phyloP scores from a whole-genome alignment of 192 early-diverging fungal species.

The Entomortierella beljakovae region DNA sequence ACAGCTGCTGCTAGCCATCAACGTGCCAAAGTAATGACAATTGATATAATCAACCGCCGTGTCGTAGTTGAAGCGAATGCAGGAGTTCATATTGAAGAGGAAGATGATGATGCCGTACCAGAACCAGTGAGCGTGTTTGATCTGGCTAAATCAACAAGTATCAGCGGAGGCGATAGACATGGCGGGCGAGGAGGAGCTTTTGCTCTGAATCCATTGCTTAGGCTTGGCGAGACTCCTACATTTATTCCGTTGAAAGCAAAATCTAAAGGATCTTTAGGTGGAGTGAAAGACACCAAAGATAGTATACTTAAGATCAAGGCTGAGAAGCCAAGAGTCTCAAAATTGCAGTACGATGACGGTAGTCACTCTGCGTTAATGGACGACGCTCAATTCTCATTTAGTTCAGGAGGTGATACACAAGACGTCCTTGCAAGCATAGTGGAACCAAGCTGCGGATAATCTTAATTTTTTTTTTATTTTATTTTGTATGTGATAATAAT shows the following conservation, averaged over 20 bases:
- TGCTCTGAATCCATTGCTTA: constrained; percentile 42
- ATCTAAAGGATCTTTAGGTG: not conserved
- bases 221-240: constrained; percentile 38
- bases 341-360: constrained; percentile 46
- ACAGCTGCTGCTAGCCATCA: constrained; percentile 45
- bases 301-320: constrained; percentile 35
- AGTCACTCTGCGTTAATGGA: constrained; percentile 39
- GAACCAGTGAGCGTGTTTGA: constrained; percentile 37
- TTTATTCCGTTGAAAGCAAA: constrained; percentile 22
- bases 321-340: constrained; percentile 38
- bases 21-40: constrained; percentile 63
- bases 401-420: constrained; percentile 35
- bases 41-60: constrained; percentile 57
- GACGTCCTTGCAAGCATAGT: constrained; percentile 46
- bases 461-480: constrained; percentile 9
- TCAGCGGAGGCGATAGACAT: constrained; percentile 47
- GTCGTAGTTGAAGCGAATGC: constrained; percentile 54
- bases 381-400: constrained; percentile 29
- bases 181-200: constrained; percentile 46
- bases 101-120: constrained; percentile 51
- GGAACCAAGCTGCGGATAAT: constrained; percentile 51
- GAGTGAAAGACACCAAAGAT: constrained; percentile 31
- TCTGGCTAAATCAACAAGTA: constrained; percentile 38
- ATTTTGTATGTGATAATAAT: not conserved
- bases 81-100: constrained; percentile 7